Evolutionary conservation across 352 stramenopile species (phyloP).

Genomic region (Phytophthora meadii): DNA sequence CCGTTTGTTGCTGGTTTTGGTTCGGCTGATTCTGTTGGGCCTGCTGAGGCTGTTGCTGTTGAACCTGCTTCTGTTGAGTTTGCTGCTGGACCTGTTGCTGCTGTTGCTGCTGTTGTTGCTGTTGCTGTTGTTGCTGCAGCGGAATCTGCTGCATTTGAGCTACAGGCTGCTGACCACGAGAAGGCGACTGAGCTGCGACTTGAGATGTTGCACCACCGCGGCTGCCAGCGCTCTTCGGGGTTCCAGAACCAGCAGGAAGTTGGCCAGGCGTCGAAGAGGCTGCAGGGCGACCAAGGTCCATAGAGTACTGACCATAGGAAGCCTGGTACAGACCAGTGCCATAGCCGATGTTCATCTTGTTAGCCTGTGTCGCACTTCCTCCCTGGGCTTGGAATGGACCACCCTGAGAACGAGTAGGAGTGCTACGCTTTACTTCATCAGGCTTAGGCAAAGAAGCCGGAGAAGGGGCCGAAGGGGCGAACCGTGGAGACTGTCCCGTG

Average conservation of each 20-base stretch:
- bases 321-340: slow-evolving; percentile 73
- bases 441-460: slow-evolving; percentile 88
- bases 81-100: slow-evolving; percentile 43
- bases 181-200: slow-evolving; percentile 63
- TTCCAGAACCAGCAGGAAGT: slow-evolving; percentile 52
- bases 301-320: slow-evolving; percentile 84
- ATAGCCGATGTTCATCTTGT: slow-evolving; percentile 77
- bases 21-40: slow-evolving; percentile 39
- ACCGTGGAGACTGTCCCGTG: slow-evolving; percentile 68
- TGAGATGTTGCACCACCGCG: slow-evolving; percentile 28
- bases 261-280: slow-evolving; percentile 43
- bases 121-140: slow-evolving; percentile 45
- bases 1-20: slow-evolving; percentile 56
- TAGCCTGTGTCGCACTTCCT: slow-evolving; percentile 46
- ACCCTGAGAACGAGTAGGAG: slow-evolving; percentile 61
- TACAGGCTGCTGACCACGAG: slow-evolving; percentile 49
- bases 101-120: slow-evolving; percentile 32
- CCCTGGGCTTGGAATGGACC: slow-evolving; percentile 56
- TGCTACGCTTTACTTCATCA: slow-evolving; percentile 83
- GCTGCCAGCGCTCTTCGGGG: slow-evolving; percentile 56
- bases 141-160: slow-evolving; percentile 51
- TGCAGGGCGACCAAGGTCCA: slow-evolving; percentile 66
- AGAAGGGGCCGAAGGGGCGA: slow-evolving; percentile 78
- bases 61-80: slow-evolving; percentile 51
- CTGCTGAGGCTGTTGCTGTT: slow-evolving; percentile 53